Evolutionary conservation across 257 asterid species (phyloP), one percentile per base, ranked within the genome.

Genomic region (Anisodus tanguticus): DNA sequence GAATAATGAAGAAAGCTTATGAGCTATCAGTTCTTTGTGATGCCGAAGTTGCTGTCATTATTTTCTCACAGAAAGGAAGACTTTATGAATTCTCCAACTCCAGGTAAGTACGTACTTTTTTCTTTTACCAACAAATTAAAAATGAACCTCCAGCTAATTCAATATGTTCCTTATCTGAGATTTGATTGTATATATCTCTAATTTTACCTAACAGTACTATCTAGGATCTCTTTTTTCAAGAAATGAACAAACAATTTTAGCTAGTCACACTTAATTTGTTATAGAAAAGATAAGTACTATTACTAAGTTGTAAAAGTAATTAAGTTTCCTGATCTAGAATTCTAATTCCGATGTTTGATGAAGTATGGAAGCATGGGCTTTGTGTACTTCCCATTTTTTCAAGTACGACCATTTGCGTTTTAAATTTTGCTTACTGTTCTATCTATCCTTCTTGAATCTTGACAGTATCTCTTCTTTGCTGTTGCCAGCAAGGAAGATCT

Each of bases 11-110:
- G 84, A 82, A 82, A 71, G 84, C 84, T 6, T 47, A 66, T 66
- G 84, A 82, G 64, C 67, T 67, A n/a, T 82, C 84, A 11, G 84
- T 82, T 66, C 84, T 82, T 51, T 82, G 84, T 66, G 84, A 82
- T 66, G 84, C 79, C 19, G n/a, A 82, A 63, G 39, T 82, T 31
- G 79, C 84, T 82, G 9, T 82, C 16, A 51, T 82, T 2, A 66
- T 82, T 82, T 82, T 82, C 84, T 82, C 84, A 55, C 67, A 66
- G 6, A 66, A 51, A 10, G 84, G 84, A 51, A 82, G 11, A 58
- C 79, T 82, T 10, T 82, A 26, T 31, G 39, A 82, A 49, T 82
- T 64, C 55, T 82, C 66, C 16, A 64, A 37, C 11, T 82, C 80
- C 67, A 26, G 45, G 79, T 82, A 63, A 55, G 80, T 43, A 74